A percentile compares a stretch with the other conserved stretches of the same genome.
phyloP scores from a whole-genome alignment of 345 rosid species.

The Lenwebbia sp. region DNA sequence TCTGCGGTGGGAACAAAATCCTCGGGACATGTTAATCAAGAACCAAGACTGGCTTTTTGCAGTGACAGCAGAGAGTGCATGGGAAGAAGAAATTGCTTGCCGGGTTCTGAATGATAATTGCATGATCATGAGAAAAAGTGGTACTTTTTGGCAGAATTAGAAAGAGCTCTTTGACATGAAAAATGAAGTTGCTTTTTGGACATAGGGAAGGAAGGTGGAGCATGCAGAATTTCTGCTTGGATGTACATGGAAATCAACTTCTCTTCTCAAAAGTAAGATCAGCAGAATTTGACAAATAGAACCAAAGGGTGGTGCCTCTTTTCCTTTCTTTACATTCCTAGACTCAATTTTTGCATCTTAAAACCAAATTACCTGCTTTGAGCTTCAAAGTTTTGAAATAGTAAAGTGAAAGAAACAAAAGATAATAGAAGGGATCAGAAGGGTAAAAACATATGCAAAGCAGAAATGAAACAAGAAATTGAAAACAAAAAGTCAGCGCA shows the following conservation, averaged over 20 bases:
- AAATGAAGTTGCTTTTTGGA: neutral
- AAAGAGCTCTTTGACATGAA: neutral
- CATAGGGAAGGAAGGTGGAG: neutral
- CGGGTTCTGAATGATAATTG: neutral
- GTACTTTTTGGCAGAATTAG: neutral
- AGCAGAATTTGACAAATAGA: neutral
- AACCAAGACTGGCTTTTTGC: neutral
- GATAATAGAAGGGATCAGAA: neutral
- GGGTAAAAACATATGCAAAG: neutral
- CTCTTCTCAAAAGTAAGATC: neutral
- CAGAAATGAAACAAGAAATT: neutral
- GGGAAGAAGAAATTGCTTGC: neutral
- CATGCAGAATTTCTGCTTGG: neutral
- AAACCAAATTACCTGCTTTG: neutral
- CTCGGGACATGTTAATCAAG: neutral
- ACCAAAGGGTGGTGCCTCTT: neutral
- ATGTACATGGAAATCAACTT: neutral
- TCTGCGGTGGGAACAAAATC: slow-evolving; percentile 29
- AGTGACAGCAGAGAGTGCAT: neutral
- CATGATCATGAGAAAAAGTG: neutral
- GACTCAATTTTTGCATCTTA: neutral
- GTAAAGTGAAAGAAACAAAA: neutral
- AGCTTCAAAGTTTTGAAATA: neutral
- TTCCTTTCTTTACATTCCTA: neutral
- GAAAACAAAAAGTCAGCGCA: neutral